Evolutionary conservation across 352 stramenopile species (phyloP).

Genomic region (Phytophthora constricta): DNA sequence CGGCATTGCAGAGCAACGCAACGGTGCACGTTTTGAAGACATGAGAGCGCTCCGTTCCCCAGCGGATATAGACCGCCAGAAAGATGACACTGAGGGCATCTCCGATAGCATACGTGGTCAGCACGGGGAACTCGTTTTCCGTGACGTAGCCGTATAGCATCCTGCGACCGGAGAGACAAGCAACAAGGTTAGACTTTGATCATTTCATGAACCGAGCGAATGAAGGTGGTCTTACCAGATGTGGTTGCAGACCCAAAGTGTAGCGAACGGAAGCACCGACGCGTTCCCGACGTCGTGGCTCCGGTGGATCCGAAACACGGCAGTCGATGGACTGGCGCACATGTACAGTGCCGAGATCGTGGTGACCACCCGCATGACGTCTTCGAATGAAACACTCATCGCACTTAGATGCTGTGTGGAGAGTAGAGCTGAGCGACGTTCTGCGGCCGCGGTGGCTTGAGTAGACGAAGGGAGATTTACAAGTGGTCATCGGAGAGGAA

Average conservation of each 20-base stretch:
- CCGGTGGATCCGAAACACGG: constrained; percentile 64
- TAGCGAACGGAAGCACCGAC: constrained; percentile 63
- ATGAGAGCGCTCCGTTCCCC: constrained; percentile 39
- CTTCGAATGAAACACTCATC: constrained; percentile 46
- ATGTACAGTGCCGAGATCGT: constrained; percentile 80
- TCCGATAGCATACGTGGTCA: constrained; percentile 61
- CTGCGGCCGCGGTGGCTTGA: constrained; percentile 21
- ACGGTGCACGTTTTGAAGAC: constrained; percentile 43
- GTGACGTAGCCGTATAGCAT: constrained; percentile 71
- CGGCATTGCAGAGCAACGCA: constrained; percentile 48
- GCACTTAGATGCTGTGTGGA: constrained; percentile 1
- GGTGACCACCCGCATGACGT: constrained; percentile 63
- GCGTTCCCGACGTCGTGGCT: constrained; percentile 43
- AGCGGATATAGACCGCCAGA: constrained; percentile 55
- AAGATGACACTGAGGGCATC: constrained; percentile 55
- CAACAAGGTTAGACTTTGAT: constrained; percentile 8
- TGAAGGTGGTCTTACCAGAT: constrained; percentile 56
- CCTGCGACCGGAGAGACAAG: constrained; percentile 29
- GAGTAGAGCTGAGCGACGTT: constrained; percentile 2
- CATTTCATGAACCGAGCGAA: not conserved
- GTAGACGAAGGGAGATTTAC: constrained; percentile 25
- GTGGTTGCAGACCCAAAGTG: constrained; percentile 75
- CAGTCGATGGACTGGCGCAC: constrained; percentile 62
- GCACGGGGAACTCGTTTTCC: constrained; percentile 49
- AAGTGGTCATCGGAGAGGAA: constrained; percentile 18